phyloP scores from a whole-genome alignment of 257 asterid species.

The Asclepias syriaca region DNA sequence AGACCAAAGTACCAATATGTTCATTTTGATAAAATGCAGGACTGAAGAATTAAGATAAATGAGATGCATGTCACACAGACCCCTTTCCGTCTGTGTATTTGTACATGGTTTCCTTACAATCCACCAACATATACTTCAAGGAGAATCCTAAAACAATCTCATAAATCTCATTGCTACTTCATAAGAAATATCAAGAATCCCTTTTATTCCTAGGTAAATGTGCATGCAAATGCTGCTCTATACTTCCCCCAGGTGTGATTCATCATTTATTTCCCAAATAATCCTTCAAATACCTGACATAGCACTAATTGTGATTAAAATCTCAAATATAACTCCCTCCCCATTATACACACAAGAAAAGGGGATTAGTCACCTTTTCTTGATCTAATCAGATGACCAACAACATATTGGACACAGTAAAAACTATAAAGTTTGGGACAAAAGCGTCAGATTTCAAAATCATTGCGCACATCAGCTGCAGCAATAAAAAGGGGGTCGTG shows the following conservation, averaged over 20 bases:
- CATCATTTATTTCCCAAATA: conserved; percentile 1
- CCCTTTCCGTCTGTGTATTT: background rate
- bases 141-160: background rate
- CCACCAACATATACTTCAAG: background rate
- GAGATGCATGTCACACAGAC: background rate
- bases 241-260: no score
- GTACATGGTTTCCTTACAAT: background rate
- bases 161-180: background rate
- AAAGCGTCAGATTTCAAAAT: background rate
- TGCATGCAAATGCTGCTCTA: background rate
- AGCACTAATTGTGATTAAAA: background rate
- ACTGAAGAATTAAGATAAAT: background rate
- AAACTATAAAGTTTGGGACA: background rate
- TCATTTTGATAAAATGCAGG: background rate
- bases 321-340: background rate
- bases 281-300: background rate
- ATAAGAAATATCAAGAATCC: background rate
- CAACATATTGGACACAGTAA: background rate
- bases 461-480: background rate
- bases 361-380: background rate
- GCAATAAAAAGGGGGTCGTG: background rate
- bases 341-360: background rate
- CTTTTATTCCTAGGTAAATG: background rate
- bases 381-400: background rate
- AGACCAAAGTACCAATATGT: background rate